These are phyloP conservation scores for Aspergillus heteromorphus DNA, from an alignment of 495 filamentous ascomycete genomes.

Conservation along the genomic window DNA sequence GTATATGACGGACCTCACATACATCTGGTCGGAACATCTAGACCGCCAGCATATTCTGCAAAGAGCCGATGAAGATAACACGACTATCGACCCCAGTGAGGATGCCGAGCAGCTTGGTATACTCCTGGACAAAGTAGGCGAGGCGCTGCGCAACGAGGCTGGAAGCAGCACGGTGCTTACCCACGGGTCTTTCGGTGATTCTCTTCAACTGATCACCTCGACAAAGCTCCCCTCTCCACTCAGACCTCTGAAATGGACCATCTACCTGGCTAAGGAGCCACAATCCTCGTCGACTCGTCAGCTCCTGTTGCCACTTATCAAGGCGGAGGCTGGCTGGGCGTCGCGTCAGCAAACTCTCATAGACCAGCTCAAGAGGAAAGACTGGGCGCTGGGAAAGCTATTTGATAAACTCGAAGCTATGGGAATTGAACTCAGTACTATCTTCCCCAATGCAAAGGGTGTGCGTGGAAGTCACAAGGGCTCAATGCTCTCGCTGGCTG, in stretches of 20 bases:
- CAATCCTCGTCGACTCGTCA: constrained; percentile 51
- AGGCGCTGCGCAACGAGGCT: constrained; percentile 47
- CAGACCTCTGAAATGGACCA: constrained; percentile 62
- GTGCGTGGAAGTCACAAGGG: constrained; percentile 30
- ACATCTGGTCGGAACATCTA: constrained; percentile 76
- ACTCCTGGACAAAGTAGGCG: constrained; percentile 66
- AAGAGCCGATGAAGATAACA: constrained; percentile 59
- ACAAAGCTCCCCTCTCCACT: constrained; percentile 63
- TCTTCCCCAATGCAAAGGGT: constrained; percentile 62
- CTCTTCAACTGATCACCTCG: constrained; percentile 53
- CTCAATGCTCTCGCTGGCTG: constrained; percentile 28
- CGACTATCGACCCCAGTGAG: constrained; percentile 82
- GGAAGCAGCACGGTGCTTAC: constrained; percentile 31
- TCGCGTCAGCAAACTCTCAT: constrained; percentile 52
- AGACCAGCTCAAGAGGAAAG: constrained; percentile 64
- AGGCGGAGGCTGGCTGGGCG: constrained; percentile 48
- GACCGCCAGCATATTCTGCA: constrained; percentile 56
- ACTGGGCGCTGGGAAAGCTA: constrained; percentile 67
- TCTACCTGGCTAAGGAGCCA: constrained; percentile 52
- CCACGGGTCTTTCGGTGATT: constrained; percentile 16
- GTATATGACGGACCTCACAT: constrained; percentile 75
- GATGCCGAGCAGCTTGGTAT: constrained; percentile 63
- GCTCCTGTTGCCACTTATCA: constrained; percentile 65
- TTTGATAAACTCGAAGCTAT: constrained; percentile 72
- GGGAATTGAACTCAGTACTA: constrained; percentile 58